Base-by-base conservation (phyloP, 352 stramenopile genomes). In the Paralagenidium karlingii region DNA sequence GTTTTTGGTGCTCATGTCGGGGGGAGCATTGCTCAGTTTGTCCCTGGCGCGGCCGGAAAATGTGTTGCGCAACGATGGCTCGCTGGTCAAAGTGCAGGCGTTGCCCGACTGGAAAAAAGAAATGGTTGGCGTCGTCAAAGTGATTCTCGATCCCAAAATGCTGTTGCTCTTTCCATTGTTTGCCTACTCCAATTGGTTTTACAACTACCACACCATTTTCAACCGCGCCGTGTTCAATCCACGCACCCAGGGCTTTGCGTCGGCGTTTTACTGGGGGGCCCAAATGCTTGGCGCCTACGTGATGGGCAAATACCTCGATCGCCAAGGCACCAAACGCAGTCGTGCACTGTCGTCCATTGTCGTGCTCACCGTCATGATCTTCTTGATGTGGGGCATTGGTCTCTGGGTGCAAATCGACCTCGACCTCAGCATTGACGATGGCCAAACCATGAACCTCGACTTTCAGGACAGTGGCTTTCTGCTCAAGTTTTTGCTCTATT, bases 111-210 rank as follows among this genome's bases (percentile, higher is more conserved):
- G n/a, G n/a, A n/a, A n/a, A n/a, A n/a, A n/a, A n/a, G n/a, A n/a
- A n/a, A n/a, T n/a, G n/a, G n/a, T n/a, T n/a, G n/a, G n/a, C n/a
- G n/a, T n/a, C n/a, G n/a, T n/a, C n/a, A n/a, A n/a, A n/a, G n/a
- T n/a, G n/a, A n/a, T n/a, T n/a, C n/a, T n/a, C n/a, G n/a, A n/a
- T n/a, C n/a, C n/a, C n/a, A n/a, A 53, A 7, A 22, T 73, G 31
- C 15, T 58, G 7, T 21, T 39, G 9, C 34, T 80, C 25, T 38
- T 77, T 7, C 66, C 62, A 16, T 51, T 73, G n/a, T 73, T 75
- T 38, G 47, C 43, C 5, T 80, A 77, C 60, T 65, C 48, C 50
- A 80, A 80, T 44, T 80, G 60, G 60, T 80, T 80, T 40, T 80
- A 80, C 53, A 69, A 55, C 25, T 80, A 80, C 43, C 63, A 80